These are phyloP conservation scores for Arthroderma sp. DNA, from an alignment of 2,329 filamentous ascomycete genomes.

Conservation along the genomic window DNA sequence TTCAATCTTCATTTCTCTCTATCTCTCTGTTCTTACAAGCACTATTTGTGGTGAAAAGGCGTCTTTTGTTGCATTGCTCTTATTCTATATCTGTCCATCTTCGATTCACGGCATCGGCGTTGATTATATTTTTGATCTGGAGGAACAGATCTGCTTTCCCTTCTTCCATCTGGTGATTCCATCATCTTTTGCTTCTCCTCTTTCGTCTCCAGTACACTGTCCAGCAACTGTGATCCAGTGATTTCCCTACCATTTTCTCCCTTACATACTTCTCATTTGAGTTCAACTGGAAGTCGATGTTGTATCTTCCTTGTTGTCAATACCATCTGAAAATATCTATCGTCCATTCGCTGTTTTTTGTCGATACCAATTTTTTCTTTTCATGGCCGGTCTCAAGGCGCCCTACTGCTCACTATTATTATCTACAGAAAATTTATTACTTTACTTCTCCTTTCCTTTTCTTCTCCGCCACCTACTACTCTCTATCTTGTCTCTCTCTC, in stretches of 20 bases:
- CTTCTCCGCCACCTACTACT: no score
- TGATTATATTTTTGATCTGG: not conserved
- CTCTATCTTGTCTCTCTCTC: no score
- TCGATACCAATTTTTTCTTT: not conserved
- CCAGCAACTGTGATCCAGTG: not conserved
- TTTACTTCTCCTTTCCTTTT: no score
- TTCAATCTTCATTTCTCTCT: not conserved
- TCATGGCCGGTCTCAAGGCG: not conserved
- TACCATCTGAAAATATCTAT: no score
- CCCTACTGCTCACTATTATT: not conserved
- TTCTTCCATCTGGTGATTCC: not conserved
- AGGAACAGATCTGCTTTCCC: not conserved
- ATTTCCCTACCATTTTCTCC: not conserved
- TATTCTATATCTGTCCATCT: not conserved
- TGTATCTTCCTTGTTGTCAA: not conserved
- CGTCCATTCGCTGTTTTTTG: no score
- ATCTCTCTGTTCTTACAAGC: not conserved
- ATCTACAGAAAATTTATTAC: no score
- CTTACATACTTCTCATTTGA: not conserved
- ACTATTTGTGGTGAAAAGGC: no score
- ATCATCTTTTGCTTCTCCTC: not conserved
- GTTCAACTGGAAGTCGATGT: not conserved
- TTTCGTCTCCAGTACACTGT: not conserved
- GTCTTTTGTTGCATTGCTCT: not conserved
- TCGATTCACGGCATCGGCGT: conserved; percentile 1